Evolutionary conservation across 2,329 filamentous ascomycete genomes (phyloP).

Genomic region (Fusarium pininemorale): DNA sequence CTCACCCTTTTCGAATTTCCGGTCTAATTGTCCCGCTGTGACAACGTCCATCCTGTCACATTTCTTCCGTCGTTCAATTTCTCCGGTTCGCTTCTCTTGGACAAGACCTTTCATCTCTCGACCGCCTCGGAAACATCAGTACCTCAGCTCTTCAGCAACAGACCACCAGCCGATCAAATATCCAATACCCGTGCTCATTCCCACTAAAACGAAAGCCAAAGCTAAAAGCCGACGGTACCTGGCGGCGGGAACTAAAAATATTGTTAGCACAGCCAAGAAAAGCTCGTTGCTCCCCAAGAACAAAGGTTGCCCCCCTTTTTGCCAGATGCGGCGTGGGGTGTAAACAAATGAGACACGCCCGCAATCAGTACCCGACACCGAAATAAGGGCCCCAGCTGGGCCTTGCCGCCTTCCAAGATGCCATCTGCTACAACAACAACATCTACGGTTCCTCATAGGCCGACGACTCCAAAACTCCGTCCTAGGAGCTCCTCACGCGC

Average conservation of each 20-base stretch:
- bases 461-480: slow-evolving; percentile 32
- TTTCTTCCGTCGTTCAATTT: slow-evolving; percentile 22
- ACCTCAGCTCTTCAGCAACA: not conserved
- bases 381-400: slow-evolving; percentile 40
- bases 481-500: slow-evolving; percentile 47
- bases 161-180: slow-evolving; percentile 3
- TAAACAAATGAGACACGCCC: slow-evolving; percentile 46
- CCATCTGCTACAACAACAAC: slow-evolving; percentile 41
- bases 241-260: slow-evolving; percentile 33
- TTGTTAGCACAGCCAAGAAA: slow-evolving; percentile 16
- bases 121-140: not conserved
- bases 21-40: slow-evolving; percentile 2
- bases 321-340: slow-evolving; percentile 42
- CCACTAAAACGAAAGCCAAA: slow-evolving; percentile 26
- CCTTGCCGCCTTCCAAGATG: slow-evolving; percentile 38
- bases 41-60: slow-evolving; percentile 17
- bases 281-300: slow-evolving; percentile 30
- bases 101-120: slow-evolving; percentile 3
- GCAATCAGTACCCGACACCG: slow-evolving; percentile 28
- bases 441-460: slow-evolving; percentile 30
- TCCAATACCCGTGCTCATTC: slow-evolving; percentile 10
- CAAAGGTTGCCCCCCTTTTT: slow-evolving; percentile 41
- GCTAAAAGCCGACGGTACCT: slow-evolving; percentile 23
- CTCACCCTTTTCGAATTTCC: slow-evolving; percentile 11
- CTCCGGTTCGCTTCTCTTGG: slow-evolving; percentile 2